Evolutionary conservation across 129 eudicot species (phyloP), one percentile per base, ranked within the genome.

Genomic region (Oenanthe sinensis): DNA sequence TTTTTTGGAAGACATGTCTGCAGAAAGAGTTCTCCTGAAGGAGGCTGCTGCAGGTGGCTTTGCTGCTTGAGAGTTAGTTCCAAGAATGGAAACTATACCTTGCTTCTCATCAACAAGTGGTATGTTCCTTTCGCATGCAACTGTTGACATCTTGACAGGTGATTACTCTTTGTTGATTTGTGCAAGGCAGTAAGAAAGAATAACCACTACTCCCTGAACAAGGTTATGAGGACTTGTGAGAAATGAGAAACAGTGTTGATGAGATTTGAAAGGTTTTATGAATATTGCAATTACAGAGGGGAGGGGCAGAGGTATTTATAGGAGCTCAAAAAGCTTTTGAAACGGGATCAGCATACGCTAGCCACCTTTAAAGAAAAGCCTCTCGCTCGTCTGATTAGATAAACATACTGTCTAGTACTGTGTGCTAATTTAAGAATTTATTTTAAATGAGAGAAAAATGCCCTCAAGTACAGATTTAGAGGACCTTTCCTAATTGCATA

Each of bases 1-100:
- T 68, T 85, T 80, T 81, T 84, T 89, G 30, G 98, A 93, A 0
- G 98, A 93, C 97, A 93, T 93, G 79, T 93, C 98, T 0, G 98
- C 96, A 0, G 98, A 93, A 19, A 93, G 82, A 19, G 96, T 93
- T 77, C 98, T 91, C 62, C 97, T 84, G 0, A 90, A 55, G 0
- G 97, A 69, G 16, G 83, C 78, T 79, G 77, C 26, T 83, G 2
- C 52, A 72, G 55, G 36, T 44, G 85, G 79, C 75, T 71, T 78
- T 76, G 71, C 54, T 45, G 37, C 79, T 45, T 79, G 85, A 70
- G 49, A 65, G 77, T 90, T 89, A 4, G 92, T 79, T 62, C 84
- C 83, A 20, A 92, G 96, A 78, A 92, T 90, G 24, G 96, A 86
- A 10, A 87, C 89, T 22, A 92, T 90, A 46, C 97, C 93, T 82